These are phyloP conservation scores for Metschnikowia reukaufii DNA, from an alignment of 805 yeast species.

Conservation along the genomic window DNA sequence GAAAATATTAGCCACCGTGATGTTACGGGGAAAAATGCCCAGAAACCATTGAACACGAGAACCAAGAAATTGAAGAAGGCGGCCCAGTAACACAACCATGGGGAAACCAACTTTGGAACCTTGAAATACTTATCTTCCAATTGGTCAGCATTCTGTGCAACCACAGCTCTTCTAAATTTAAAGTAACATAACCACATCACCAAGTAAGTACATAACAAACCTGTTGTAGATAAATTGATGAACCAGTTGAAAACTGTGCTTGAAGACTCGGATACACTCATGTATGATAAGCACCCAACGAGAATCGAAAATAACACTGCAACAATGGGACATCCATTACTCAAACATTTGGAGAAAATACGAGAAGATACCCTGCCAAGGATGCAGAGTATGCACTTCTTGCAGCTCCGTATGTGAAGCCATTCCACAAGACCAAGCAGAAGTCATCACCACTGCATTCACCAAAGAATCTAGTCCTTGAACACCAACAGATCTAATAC, in stretches of 20 bases:
- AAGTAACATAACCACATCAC: conserved; percentile 56
- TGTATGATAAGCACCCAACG: conserved; percentile 30
- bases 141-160: conserved; percentile 39
- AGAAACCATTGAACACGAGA: conserved; percentile 42
- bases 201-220: conserved; percentile 65
- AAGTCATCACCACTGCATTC: conserved; percentile 32
- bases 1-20: conserved; percentile 34
- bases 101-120: conserved; percentile 15
- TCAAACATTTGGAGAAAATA: conserved; percentile 59
- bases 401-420: conserved; percentile 36
- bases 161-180: conserved; percentile 30
- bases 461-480: conserved; percentile 36
- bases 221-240: conserved; percentile 61
- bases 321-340: conserved; percentile 67
- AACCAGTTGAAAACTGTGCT: conserved; percentile 71
- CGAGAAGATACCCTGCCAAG: conserved; percentile 80
- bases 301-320: conserved; percentile 50
- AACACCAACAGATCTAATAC: conserved; percentile 35
- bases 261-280: conserved; percentile 51
- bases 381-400: conserved; percentile 56
- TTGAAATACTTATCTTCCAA: conserved; percentile 17
- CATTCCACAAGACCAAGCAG: conserved; percentile 42
- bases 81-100: conserved; percentile 21
- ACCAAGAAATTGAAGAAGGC: conserved; percentile 24
- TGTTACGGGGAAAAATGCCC: conserved; percentile 39